Conservation (phyloP, 306 rosid genomes). For the Sophora flavescens region DNA sequence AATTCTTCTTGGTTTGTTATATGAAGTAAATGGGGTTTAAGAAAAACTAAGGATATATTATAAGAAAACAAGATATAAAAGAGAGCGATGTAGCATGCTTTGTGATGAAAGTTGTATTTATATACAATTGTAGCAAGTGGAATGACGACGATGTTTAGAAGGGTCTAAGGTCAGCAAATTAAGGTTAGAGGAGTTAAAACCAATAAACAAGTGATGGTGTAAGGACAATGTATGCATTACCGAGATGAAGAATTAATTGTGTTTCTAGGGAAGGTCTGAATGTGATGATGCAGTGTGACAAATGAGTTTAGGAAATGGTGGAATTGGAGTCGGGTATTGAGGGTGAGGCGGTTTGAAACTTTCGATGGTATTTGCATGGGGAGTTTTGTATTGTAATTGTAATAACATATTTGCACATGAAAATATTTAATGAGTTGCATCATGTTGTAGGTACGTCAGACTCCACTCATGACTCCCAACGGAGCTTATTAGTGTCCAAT, state of each 20-base stretch:
- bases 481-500: no score
- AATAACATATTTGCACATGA: no score
- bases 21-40: not conserved
- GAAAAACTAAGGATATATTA: not conserved
- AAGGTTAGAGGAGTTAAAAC: not conserved
- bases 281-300: not conserved
- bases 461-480: no score
- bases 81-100: not conserved
- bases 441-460: no score
- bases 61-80: not conserved
- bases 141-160: slow-evolving; percentile 14
- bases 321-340: not conserved
- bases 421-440: no score
- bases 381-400: not conserved
- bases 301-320: not conserved
- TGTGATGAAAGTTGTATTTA: not conserved
- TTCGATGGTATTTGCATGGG: not conserved
- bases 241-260: slow-evolving; percentile 1
- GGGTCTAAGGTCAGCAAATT: not conserved
- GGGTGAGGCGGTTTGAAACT: not conserved
- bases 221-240: slow-evolving; percentile 32
- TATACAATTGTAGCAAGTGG: not conserved
- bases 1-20: not conserved
- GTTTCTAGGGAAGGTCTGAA: not conserved
- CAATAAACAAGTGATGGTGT: not conserved